These are phyloP conservation scores for Lenzites betulinus DNA, from an alignment of 768 basidiomycete genomes.

Conservation along the genomic window DNA sequence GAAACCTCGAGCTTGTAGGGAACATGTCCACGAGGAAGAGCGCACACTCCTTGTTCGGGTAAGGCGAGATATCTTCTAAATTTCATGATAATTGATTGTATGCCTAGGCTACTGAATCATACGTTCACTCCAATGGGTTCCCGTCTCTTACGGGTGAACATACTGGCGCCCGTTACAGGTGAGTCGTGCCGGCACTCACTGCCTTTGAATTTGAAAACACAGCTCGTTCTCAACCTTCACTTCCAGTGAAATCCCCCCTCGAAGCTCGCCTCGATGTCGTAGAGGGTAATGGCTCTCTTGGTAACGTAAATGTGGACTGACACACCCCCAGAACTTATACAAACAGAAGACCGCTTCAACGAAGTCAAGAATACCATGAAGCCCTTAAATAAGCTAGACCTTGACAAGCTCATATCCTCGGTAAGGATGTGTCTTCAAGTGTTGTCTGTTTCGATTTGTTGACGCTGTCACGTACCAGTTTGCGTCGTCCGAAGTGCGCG, in stretches of 20 bases:
- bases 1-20: slow-evolving; percentile 85
- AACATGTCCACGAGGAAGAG: slow-evolving; percentile 72
- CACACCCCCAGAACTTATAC: slow-evolving; percentile 61
- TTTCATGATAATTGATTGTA: too few relatives aligned
- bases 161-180: slow-evolving; percentile 84
- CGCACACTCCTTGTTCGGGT: slow-evolving; percentile 81
- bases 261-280: slow-evolving; percentile 86
- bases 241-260: slow-evolving; percentile 58
- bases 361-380: slow-evolving; percentile 70
- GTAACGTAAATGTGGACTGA: slow-evolving; percentile 7
- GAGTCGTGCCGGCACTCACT: not conserved
- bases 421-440: slow-evolving; percentile 41
- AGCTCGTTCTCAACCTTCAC: not conserved
- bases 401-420: slow-evolving; percentile 82
- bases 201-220: not conserved
- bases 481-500: slow-evolving; percentile 60
- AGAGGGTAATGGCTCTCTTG: slow-evolving; percentile 50
- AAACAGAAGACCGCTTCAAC: slow-evolving; percentile 72
- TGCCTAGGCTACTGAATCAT: slow-evolving; percentile 68
- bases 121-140: slow-evolving; percentile 91
- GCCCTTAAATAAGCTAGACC: slow-evolving; percentile 75
- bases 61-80: not conserved
- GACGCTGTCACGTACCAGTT: slow-evolving; percentile 47
- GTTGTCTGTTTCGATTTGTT: not conserved
- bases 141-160: slow-evolving; percentile 74